phyloP scores from a whole-genome alignment of 768 basidiomycete species.

The Thelephora aurantiotincta region DNA sequence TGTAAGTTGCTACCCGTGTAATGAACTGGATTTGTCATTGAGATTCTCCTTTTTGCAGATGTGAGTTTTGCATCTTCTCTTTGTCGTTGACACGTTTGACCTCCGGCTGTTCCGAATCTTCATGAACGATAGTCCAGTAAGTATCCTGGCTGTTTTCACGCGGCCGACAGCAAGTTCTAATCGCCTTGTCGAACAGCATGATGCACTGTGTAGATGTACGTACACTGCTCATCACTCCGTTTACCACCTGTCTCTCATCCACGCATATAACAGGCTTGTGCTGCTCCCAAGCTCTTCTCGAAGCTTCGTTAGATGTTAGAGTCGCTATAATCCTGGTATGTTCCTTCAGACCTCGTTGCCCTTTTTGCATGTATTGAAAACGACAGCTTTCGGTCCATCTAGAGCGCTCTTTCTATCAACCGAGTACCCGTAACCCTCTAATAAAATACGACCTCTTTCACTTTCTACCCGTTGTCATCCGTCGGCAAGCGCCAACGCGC shows the following conservation, averaged over 20 bases:
- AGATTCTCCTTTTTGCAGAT: neutral
- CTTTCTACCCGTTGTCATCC: too few species aligned
- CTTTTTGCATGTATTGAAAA: too few species aligned
- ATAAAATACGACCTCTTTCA: too few species aligned
- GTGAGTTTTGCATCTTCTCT: constrained; percentile 3
- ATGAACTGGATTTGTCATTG: neutral
- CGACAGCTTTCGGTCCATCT: too few species aligned
- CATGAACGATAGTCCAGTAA: constrained; percentile 43
- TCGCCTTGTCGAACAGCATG: constrained; percentile 32
- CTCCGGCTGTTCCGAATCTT: neutral
- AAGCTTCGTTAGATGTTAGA: constrained; percentile 39
- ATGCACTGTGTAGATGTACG: constrained; percentile 90
- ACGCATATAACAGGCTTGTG: constrained; percentile 23
- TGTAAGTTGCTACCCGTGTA: constrained; percentile 23
- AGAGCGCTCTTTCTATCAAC: too few species aligned
- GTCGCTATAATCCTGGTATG: too few species aligned
- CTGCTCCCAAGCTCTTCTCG: constrained; percentile 72
- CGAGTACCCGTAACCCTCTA: too few species aligned
- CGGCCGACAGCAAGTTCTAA: constrained; percentile 2
- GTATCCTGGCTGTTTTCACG: constrained; percentile 15
- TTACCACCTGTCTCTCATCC: constrained; percentile 1
- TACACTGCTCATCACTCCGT: constrained; percentile 5
- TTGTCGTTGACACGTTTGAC: constrained; percentile 13
- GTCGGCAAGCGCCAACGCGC: too few species aligned
- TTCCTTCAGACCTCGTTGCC: too few species aligned